Evolutionary conservation across 1,139 yeast genomes (phyloP).

Genomic region (Yamadazyma conglobata): DNA sequence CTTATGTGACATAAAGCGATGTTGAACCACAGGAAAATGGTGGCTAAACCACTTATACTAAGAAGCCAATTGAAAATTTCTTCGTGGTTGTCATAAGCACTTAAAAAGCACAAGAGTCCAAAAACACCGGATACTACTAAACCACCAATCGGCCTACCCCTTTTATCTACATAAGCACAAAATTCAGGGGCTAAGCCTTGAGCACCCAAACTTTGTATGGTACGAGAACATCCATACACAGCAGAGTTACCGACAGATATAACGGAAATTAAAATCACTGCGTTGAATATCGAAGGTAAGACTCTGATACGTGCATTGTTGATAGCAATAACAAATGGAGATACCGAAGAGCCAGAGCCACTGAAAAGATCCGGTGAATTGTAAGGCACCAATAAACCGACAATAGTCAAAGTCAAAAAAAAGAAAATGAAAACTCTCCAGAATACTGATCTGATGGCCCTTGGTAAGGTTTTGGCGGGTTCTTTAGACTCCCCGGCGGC

Average conservation of each 20-base stretch:
- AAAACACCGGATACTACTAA: slow-evolving; percentile 29
- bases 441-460: slow-evolving; percentile 41
- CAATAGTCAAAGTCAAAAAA: slow-evolving; percentile 35
- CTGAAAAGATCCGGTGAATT: slow-evolving; percentile 28
- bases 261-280: slow-evolving; percentile 38
- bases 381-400: slow-evolving; percentile 40
- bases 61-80: slow-evolving; percentile 41
- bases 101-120: slow-evolving; percentile 38
- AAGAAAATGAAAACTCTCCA: slow-evolving; percentile 43
- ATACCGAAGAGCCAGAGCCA: slow-evolving; percentile 31
- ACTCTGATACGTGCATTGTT: slow-evolving; percentile 47
- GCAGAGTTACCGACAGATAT: slow-evolving; percentile 45
- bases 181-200: slow-evolving; percentile 40
- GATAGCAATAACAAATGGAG: slow-evolving; percentile 61
- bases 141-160: slow-evolving; percentile 43
- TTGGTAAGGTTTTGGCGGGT: slow-evolving; percentile 36
- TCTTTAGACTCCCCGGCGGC: slow-evolving; percentile 40
- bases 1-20: slow-evolving; percentile 37
- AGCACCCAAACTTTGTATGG: slow-evolving; percentile 38
- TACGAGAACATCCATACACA: slow-evolving; percentile 43
- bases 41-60: slow-evolving; percentile 39
- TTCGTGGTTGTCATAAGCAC: slow-evolving; percentile 36
- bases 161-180: slow-evolving; percentile 35
- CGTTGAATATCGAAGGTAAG: slow-evolving; percentile 44
- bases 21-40: slow-evolving; percentile 42